A percentile compares a stretch with the other conserved stretches of the same genome.
Evolutionary conservation across 345 rosid genomes (phyloP).

Genomic region (Microthlaspi erraticum): DNA sequence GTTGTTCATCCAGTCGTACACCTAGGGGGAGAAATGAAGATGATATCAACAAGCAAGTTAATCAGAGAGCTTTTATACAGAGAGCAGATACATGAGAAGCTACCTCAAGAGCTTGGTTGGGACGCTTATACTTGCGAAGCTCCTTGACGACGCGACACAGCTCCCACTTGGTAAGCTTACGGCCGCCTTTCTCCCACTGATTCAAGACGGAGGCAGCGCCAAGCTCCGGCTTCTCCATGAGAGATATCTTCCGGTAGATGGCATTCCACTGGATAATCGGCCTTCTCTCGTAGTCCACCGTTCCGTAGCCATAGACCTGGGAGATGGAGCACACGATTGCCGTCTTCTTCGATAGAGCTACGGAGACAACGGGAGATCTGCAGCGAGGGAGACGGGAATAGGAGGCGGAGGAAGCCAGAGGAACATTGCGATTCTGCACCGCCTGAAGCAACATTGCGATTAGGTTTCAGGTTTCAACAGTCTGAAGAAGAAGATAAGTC

Average conservation of each 20-base stretch:
- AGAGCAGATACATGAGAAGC: background rate
- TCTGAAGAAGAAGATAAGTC: slow-evolving; percentile 41
- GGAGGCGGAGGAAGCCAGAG: slow-evolving; percentile 54
- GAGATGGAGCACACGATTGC: slow-evolving; percentile 62
- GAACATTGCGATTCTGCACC: slow-evolving; percentile 50
- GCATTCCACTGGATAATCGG: slow-evolving; percentile 79
- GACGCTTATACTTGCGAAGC: slow-evolving; percentile 79
- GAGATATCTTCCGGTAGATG: slow-evolving; percentile 72
- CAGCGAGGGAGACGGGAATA: slow-evolving; percentile 49
- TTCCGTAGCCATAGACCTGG: slow-evolving; percentile 71
- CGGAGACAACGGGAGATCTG: slow-evolving; percentile 34
- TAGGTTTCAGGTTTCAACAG: slow-evolving; percentile 17
- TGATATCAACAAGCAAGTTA: no score
- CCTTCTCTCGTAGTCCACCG: slow-evolving; percentile 74
- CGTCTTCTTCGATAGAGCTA: slow-evolving; percentile 28
- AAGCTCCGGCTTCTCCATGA: slow-evolving; percentile 77
- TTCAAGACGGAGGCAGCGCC: slow-evolving; percentile 74
- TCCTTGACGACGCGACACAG: slow-evolving; percentile 90
- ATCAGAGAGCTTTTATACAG: no score
- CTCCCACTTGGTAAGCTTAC: slow-evolving; percentile 82
- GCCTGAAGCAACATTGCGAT: slow-evolving; percentile 60
- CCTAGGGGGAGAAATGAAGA: slow-evolving; percentile 40
- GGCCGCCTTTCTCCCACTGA: slow-evolving; percentile 71
- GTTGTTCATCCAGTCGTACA: slow-evolving; percentile 91
- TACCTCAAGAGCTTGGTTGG: slow-evolving; percentile 87